Conservation (phyloP, 495 filamentous ascomycete species). For the Aspergillus kassunensis region DNA sequence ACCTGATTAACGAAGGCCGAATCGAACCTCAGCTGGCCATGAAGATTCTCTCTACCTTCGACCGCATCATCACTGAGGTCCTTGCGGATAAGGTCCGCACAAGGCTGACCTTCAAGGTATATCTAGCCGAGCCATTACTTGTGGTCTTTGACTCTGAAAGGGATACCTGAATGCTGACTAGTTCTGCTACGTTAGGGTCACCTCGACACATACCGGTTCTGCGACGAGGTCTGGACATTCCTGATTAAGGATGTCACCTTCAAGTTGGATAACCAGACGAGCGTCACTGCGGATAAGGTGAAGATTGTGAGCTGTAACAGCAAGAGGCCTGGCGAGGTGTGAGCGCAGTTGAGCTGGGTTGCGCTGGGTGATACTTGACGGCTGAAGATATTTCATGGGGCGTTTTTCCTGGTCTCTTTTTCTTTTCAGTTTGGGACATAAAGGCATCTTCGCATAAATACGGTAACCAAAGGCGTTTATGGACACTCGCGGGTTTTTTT, state of each 20-base stretch:
- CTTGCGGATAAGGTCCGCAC: conserved; percentile 87
- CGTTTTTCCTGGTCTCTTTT: conserved; percentile 16
- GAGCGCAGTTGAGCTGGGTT: no score
- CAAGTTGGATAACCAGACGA: conserved; percentile 81
- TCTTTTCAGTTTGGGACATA: neutral
- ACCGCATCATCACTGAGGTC: conserved; percentile 81
- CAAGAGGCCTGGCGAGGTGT: conserved; percentile 72
- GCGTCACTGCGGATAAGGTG: conserved; percentile 70
- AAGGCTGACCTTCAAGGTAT: conserved; percentile 92
- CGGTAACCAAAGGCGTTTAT: conserved; percentile 10
- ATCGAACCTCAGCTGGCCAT: conserved; percentile 98
- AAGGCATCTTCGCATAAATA: neutral
- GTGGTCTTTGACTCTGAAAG: no score
- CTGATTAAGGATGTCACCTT: conserved; percentile 97
- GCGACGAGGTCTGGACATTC: conserved; percentile 99
- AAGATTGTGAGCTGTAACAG: conserved; percentile 97
- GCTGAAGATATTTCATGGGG: neutral
- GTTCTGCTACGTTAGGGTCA: conserved; percentile 61
- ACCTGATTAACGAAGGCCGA: conserved; percentile 83
- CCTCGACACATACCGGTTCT: conserved; percentile 98
- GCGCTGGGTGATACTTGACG: neutral
- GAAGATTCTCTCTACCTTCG: conserved; percentile 93
- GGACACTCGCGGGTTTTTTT: no score
- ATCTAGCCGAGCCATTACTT: conserved; percentile 5
- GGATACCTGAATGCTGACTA: conserved; percentile 3